These are phyloP conservation scores for Guyanaporus albipodus DNA, from an alignment of 768 basidiomycete genomes.

Conservation along the genomic window DNA sequence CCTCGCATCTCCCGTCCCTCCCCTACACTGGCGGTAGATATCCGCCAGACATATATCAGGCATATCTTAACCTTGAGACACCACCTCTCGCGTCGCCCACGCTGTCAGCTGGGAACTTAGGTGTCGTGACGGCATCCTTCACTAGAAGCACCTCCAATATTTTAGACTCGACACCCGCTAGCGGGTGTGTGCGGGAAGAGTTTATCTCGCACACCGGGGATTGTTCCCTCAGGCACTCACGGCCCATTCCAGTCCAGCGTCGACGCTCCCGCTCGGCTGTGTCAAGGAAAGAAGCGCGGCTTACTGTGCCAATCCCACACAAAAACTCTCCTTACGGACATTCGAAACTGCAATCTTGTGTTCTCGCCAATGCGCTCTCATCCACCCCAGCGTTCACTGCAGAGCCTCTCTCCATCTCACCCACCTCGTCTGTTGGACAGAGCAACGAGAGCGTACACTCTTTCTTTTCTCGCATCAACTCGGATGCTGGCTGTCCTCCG, in stretches of 20 bases:
- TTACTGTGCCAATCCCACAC: slow-evolving; percentile 19
- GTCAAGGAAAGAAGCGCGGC: slow-evolving; percentile 30
- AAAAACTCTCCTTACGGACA: slow-evolving; percentile 33
- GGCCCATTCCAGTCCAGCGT: slow-evolving; percentile 26
- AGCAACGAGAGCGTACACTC: slow-evolving; percentile 28
- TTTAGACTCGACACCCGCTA: slow-evolving; percentile 5
- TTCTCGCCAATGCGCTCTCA: slow-evolving; percentile 19
- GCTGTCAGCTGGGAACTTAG: slow-evolving; percentile 2
- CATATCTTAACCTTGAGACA: slow-evolving; percentile 16
- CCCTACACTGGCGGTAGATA: slow-evolving; percentile 32
- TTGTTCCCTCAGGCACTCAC: slow-evolving; percentile 7
- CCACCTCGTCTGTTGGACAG: slow-evolving; percentile 24
- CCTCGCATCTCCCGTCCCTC: slow-evolving; percentile 28
- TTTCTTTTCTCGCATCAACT: slow-evolving; percentile 16
- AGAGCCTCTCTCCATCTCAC: slow-evolving; percentile 26
- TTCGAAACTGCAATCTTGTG: slow-evolving; percentile 24
- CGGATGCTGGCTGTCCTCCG: slow-evolving; percentile 21
- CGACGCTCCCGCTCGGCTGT: slow-evolving; percentile 33
- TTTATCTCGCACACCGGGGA: slow-evolving; percentile 9
- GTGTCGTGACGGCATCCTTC: slow-evolving; percentile 19
- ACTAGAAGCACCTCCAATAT: slow-evolving; percentile 23
- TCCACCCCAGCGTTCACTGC: slow-evolving; percentile 29
- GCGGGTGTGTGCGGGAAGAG: slow-evolving; percentile 11
- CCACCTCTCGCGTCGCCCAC: slow-evolving; percentile 11
- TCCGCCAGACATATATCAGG: slow-evolving; percentile 32